Evolutionary conservation across 2,329 filamentous ascomycete species (phyloP).

Genomic region (Triangularia verruculosa): DNA sequence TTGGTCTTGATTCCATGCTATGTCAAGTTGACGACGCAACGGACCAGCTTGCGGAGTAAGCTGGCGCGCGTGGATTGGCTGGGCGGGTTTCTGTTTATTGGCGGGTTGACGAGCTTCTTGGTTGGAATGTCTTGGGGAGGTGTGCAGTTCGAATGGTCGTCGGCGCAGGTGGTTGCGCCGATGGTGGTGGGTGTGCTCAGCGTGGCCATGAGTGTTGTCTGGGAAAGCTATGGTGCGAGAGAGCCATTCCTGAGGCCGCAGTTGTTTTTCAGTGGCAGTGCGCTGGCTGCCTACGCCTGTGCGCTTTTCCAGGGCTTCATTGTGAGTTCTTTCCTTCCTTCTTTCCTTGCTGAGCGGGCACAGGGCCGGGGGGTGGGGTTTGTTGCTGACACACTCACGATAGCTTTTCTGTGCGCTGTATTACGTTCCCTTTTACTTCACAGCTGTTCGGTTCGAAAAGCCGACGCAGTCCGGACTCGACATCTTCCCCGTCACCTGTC

Average conservation of each 20-base stretch:
- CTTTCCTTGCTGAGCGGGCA: too few relatives aligned
- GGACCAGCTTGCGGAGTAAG: conserved; percentile 34
- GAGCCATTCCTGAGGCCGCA: conserved; percentile 34
- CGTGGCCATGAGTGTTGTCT: conserved; percentile 37
- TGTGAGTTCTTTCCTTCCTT: conserved; percentile 26
- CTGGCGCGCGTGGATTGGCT: conserved; percentile 43
- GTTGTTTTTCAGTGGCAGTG: conserved; percentile 32
- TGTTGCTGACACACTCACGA: background rate
- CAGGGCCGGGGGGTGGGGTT: background rate
- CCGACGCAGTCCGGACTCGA: conserved; percentile 36
- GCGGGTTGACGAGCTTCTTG: conserved; percentile 43
- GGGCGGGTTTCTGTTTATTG: conserved; percentile 45
- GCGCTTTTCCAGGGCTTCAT: conserved; percentile 35
- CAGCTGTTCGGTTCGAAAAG: conserved; percentile 33
- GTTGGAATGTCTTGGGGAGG: conserved; percentile 49
- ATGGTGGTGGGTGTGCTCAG: conserved; percentile 43
- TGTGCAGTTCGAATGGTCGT: conserved; percentile 41
- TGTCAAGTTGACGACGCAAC: conserved; percentile 38
- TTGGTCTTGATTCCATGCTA: conserved; percentile 41
- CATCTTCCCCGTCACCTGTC: conserved; percentile 35
- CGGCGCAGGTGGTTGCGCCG: conserved; percentile 40
- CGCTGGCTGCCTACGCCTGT: conserved; percentile 33
- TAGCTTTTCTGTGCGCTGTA: conserved; percentile 34
- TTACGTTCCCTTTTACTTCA: conserved; percentile 40
- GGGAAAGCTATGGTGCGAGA: conserved; percentile 34